These are phyloP conservation scores for Chlamydomonas sp. DNA, from an alignment of 139 green algal genomes.

Conservation along the genomic window DNA sequence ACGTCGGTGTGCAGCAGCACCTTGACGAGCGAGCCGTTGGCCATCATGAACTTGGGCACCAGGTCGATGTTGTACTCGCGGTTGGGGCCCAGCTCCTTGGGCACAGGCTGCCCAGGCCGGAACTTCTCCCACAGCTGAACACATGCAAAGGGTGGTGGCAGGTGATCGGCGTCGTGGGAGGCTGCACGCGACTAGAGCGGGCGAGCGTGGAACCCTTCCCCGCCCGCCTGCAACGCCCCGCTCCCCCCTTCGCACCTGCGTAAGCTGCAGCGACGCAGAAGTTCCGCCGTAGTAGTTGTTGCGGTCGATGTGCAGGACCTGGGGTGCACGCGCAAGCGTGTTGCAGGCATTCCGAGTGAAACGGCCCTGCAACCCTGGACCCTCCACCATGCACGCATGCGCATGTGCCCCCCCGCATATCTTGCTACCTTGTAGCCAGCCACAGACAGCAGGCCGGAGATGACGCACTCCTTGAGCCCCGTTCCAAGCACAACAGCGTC, in stretches of 20 bases:
- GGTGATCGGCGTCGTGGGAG: background rate
- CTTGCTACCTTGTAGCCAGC: slow-evolving; percentile 32
- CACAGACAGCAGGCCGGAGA: slow-evolving; percentile 91
- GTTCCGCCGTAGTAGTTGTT: slow-evolving; percentile 98
- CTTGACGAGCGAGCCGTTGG: slow-evolving; percentile 80
- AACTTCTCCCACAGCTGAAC: slow-evolving; percentile 95
- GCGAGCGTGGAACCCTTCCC: background rate
- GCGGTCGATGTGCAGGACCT: slow-evolving; percentile 96
- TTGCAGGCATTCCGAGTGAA: background rate
- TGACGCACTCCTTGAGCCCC: slow-evolving; percentile 98
- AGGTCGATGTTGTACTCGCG: slow-evolving; percentile 98
- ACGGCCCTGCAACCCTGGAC: too few species aligned
- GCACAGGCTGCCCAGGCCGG: slow-evolving; percentile 45
- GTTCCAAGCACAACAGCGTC: slow-evolving; percentile 97
- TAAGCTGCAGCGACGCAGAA: slow-evolving; percentile 89
- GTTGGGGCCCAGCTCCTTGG: slow-evolving; percentile 61
- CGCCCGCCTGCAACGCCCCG: background rate
- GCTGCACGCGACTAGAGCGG: background rate
- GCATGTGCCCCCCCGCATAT: background rate
- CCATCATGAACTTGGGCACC: slow-evolving; percentile 99
- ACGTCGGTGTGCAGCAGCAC: slow-evolving; percentile 95
- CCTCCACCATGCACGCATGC: too few species aligned
- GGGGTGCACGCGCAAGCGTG: background rate
- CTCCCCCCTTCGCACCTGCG: slow-evolving; percentile 60
- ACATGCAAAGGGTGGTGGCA: background rate